Evolutionary conservation across 2,329 filamentous ascomycete species (phyloP), one percentile per base, ranked within the genome.

Genomic region (Pyrenochaeta sp.): DNA sequence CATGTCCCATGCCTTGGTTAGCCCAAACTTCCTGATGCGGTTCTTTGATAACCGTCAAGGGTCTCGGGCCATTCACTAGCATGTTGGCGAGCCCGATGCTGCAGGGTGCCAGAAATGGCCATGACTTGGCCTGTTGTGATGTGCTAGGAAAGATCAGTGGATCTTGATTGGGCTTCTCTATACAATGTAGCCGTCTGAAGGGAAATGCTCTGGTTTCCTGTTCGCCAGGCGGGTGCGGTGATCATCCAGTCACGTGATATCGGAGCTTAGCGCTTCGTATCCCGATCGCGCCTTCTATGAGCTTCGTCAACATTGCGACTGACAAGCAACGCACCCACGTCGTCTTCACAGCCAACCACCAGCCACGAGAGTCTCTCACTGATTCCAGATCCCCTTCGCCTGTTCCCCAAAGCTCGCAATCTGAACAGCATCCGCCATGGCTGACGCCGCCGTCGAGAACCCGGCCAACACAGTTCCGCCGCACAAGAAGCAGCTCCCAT

Each of bases 371-470:
- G 39, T 43, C 54, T 37, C 47, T 50, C 51, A 47, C 54, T 52
- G 37, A 34, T 37, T 6, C 50, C 43, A 52, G 45, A 40, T 24
- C 15, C 19, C 44, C 28, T 22, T 51, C 43, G 42, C 49, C 53
- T 51, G 49, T 36, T 43, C 40, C 52, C 30, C 49, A 50, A 43
- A 49, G n/a, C 50, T 44, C 54, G 43, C 50, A 28, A 12, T 55
- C 52, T 15, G 42, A 45, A 39, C 36, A 52, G 44, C 52, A 43
- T 48, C 59, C 44, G 58, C 54, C 71, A 97, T 97, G 94, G 93
- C 89, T 79, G 92, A 96, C 84, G 87, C 92, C 77, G 85, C 90
- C 73, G 88, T 97, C 76, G 92, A 97, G 82, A 93, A 86, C 81
- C 88, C 92, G 75, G 84, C 85, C 78, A 90, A 88, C 84, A 86